Conservation (phyloP, 805 yeast species). For the Blastobotrys mokoenaii region DNA sequence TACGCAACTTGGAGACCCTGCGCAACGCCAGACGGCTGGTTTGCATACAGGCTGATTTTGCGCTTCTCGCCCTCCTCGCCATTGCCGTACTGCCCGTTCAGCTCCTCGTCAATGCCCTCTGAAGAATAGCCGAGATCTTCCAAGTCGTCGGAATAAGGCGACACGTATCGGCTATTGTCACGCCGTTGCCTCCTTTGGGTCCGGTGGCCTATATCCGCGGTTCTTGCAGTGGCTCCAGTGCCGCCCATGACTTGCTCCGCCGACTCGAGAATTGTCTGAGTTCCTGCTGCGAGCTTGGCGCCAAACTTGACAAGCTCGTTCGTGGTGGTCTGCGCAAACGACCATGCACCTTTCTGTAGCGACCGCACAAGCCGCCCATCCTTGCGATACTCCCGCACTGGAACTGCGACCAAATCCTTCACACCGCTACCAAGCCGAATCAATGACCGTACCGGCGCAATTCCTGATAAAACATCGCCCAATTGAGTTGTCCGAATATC, state of each 20-base stretch:
- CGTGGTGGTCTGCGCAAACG: slow-evolving; percentile 70
- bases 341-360: slow-evolving; percentile 62
- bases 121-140: slow-evolving; percentile 1
- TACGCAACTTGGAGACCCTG: slow-evolving; percentile 76
- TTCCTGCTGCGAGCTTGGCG: slow-evolving; percentile 78
- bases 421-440: slow-evolving; percentile 74
- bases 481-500: slow-evolving; percentile 78
- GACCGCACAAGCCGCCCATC: slow-evolving; percentile 66
- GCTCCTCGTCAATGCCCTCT: slow-evolving; percentile 7
- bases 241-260: slow-evolving; percentile 79
- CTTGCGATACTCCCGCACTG: slow-evolving; percentile 62
- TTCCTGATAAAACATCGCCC: slow-evolving; percentile 71
- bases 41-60: slow-evolving; percentile 65
- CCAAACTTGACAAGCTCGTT: slow-evolving; percentile 77
- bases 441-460: slow-evolving; percentile 72
- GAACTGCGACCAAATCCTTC: slow-evolving; percentile 62
- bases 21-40: slow-evolving; percentile 65
- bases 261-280: slow-evolving; percentile 70
- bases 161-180: slow-evolving; percentile 9
- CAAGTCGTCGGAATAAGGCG: slow-evolving; percentile 19
- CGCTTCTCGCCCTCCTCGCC: slow-evolving; percentile 14
- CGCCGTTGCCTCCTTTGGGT: not conserved
- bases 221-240: slow-evolving; percentile 40
- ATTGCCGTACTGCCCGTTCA: slow-evolving; percentile 1
- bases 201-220: slow-evolving; percentile 21